These are phyloP conservation scores for Saturnispora ahearnii DNA, from an alignment of 805 yeast species.

Conservation along the genomic window DNA sequence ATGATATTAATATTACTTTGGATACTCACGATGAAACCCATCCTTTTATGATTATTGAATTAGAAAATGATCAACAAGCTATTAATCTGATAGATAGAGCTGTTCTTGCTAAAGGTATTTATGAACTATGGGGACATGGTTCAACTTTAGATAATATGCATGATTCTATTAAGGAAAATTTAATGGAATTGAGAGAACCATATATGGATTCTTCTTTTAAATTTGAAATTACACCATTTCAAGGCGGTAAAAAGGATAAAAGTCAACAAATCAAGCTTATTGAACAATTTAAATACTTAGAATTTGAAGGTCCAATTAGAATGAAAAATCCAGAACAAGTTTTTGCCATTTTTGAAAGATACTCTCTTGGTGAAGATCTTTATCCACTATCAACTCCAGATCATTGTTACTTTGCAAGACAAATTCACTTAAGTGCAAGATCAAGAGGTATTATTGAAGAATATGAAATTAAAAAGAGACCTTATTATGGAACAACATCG, in stretches of 20 bases:
- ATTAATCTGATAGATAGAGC: constrained; percentile 53
- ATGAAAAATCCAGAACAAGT: constrained; percentile 68
- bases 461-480: constrained; percentile 73
- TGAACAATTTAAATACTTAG: constrained; percentile 62
- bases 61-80: constrained; percentile 65
- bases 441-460: constrained; percentile 55
- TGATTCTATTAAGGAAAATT: constrained; percentile 31
- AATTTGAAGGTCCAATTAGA: constrained; percentile 65
- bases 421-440: constrained; percentile 55
- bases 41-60: constrained; percentile 66
- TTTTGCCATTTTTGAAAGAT: constrained; percentile 71
- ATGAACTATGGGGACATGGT: constrained; percentile 81
- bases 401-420: constrained; percentile 66
- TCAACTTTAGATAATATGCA: constrained; percentile 48
- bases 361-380: constrained; percentile 29
- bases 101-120: constrained; percentile 63
- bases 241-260: constrained; percentile 50
- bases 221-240: constrained; percentile 72
- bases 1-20: constrained; percentile 50
- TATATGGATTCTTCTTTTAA: constrained; percentile 53
- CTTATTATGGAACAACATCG: constrained; percentile 91
- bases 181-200: constrained; percentile 20
- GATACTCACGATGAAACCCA: constrained; percentile 43
- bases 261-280: constrained; percentile 50
- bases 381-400: constrained; percentile 43